phyloP scores from a whole-genome alignment of 2,329 filamentous ascomycete species.

The Periconia sp. region DNA sequence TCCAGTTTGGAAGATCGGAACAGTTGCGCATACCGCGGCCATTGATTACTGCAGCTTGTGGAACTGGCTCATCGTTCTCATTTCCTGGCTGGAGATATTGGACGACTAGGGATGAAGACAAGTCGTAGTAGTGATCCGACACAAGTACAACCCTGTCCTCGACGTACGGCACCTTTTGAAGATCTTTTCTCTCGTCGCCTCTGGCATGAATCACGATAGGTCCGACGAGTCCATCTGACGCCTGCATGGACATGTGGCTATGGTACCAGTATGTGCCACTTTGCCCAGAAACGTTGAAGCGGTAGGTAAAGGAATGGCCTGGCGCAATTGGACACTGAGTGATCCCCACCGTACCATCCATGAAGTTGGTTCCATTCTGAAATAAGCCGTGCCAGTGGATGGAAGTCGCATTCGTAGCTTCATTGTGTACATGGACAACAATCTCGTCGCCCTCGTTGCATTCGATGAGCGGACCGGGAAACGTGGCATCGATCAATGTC shows the following conservation, averaged over 20 bases:
- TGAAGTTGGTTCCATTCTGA: slow-evolving; percentile 47
- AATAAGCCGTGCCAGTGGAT: slow-evolving; percentile 66
- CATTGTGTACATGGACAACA: slow-evolving; percentile 61
- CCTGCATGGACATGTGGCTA: slow-evolving; percentile 45
- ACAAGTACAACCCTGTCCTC: slow-evolving; percentile 65
- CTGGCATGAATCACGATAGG: slow-evolving; percentile 39
- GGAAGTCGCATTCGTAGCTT: slow-evolving; percentile 59
- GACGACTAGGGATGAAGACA: slow-evolving; percentile 50
- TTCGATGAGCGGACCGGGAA: slow-evolving; percentile 44
- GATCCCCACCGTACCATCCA: slow-evolving; percentile 59
- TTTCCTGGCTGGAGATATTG: slow-evolving; percentile 55
- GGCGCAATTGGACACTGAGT: slow-evolving; percentile 60
- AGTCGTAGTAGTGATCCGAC: slow-evolving; percentile 69
- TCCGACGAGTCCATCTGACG: slow-evolving; percentile 46
- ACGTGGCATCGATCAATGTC: slow-evolving; percentile 45
- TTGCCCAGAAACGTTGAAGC: slow-evolving; percentile 39
- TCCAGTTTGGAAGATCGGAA: slow-evolving; percentile 35
- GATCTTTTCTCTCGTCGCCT: slow-evolving; percentile 43
- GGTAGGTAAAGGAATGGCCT: slow-evolving; percentile 38
- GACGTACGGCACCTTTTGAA: slow-evolving; percentile 47
- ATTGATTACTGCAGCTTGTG: slow-evolving; percentile 48
- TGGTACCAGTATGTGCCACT: slow-evolving; percentile 39
- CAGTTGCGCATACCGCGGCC: slow-evolving; percentile 44
- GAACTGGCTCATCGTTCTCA: slow-evolving; percentile 60
- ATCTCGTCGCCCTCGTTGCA: slow-evolving; percentile 66